Percentiles rank a stretch among this genome's conserved stretches.
Evolutionary conservation across 495 filamentous ascomycete genomes (phyloP).

Genomic region (Friedmanniomyces simplex): DNA sequence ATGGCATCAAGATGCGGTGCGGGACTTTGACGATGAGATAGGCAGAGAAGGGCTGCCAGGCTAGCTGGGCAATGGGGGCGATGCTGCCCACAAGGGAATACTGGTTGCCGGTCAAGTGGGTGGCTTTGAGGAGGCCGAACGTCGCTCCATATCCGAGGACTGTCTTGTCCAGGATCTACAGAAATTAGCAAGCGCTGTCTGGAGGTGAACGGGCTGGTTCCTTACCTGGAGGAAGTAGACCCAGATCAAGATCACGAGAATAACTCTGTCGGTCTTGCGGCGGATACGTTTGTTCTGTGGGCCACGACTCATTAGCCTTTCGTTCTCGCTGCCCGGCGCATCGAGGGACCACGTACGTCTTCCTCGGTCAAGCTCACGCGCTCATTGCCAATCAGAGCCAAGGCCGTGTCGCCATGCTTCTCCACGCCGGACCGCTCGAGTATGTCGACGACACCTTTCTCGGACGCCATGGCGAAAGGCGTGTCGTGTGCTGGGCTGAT

Average conservation of each 20-base stretch:
- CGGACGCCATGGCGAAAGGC: not conserved
- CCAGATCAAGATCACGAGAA: conserved; percentile 51
- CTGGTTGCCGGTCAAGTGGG: conserved; percentile 44
- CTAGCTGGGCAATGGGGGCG: conserved; percentile 52
- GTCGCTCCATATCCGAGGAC: conserved; percentile 54
- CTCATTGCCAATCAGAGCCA: conserved; percentile 9
- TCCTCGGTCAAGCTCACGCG: conserved; percentile 16
- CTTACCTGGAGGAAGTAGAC: conserved; percentile 51
- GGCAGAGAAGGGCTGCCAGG: conserved; percentile 57
- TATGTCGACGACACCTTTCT: not conserved
- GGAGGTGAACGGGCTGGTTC: not conserved
- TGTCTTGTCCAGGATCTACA: conserved; percentile 55
- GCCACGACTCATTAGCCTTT: too few relatives aligned
- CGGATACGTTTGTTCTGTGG: conserved; percentile 42
- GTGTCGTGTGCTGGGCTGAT: not conserved
- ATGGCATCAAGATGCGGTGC: conserved; percentile 53
- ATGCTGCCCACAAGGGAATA: conserved; percentile 55
- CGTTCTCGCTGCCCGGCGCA: not conserved
- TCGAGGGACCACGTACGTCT: conserved; percentile 7
- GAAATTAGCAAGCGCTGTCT: not conserved
- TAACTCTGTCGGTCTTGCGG: conserved; percentile 50
- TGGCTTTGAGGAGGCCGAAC: conserved; percentile 49
- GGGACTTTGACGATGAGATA: conserved; percentile 56
- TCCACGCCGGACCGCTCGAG: not conserved
- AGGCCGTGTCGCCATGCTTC: conserved; percentile 14